Percentiles rank a stretch among this genome's conserved stretches.
These are phyloP conservation scores for Lactifluus pinguis DNA, from an alignment of 768 basidiomycete species.

Conservation along the genomic window DNA sequence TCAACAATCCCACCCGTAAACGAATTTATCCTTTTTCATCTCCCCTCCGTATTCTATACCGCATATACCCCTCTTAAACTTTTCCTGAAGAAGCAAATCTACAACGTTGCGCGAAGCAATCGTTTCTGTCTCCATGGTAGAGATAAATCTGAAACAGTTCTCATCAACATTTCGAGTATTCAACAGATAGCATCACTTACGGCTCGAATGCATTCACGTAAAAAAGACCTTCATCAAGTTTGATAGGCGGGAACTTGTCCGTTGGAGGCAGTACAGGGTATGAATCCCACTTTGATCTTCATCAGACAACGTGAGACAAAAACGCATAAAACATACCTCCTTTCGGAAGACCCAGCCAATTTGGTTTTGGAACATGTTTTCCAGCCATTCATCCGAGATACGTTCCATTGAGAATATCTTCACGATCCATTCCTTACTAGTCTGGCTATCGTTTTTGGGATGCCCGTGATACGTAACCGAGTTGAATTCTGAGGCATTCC, in stretches of 20 bases:
- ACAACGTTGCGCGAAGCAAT: conserved; percentile 76
- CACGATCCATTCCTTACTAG: conserved; percentile 50
- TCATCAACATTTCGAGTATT: neutral
- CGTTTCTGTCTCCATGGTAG: conserved; percentile 93
- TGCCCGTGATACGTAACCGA: conserved; percentile 63
- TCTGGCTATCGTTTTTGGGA: conserved; percentile 30
- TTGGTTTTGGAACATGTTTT: conserved; percentile 50
- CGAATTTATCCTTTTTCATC: neutral
- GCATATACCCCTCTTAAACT: conserved; percentile 66
- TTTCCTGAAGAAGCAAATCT: conserved; percentile 65
- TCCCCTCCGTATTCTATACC: conserved; percentile 11
- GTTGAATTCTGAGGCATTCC: conserved; percentile 70
- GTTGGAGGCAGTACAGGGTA: conserved; percentile 69
- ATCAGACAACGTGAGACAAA: conserved; percentile 1
- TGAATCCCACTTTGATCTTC: conserved; percentile 55
- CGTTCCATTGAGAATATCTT: conserved; percentile 77
- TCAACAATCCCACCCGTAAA: conserved; percentile 3
- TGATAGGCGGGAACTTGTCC: conserved; percentile 62
- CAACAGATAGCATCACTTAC: conserved; percentile 33
- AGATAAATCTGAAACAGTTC: conserved; percentile 50
- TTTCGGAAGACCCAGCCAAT: conserved; percentile 80
- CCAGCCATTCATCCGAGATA: conserved; percentile 63
- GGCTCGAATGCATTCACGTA: conserved; percentile 92
- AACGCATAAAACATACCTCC: conserved; percentile 36
- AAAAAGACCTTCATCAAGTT: conserved; percentile 70